Conservation (phyloP, 2,329 filamentous ascomycete genomes). For the Fusarium sp. region DNA sequence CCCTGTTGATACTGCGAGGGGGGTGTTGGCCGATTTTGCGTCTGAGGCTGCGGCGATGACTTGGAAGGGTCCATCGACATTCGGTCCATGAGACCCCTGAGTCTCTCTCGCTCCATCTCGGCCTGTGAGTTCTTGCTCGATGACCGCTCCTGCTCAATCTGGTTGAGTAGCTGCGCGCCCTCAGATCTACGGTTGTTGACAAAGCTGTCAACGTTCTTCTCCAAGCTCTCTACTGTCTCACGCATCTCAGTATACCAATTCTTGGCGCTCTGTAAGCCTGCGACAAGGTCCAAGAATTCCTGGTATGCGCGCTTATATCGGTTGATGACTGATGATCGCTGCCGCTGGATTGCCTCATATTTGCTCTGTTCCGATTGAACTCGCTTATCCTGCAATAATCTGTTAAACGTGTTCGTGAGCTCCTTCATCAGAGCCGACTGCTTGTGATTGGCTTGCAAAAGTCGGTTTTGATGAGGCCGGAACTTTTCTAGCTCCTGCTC, state of each 20-base stretch:
- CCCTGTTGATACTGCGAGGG: slow-evolving; percentile 36
- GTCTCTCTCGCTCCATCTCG: slow-evolving; percentile 85
- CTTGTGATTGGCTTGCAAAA: slow-evolving; percentile 94
- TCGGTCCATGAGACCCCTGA: slow-evolving; percentile 91
- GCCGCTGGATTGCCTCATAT: slow-evolving; percentile 87
- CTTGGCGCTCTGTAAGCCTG: slow-evolving; percentile 87
- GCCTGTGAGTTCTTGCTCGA: slow-evolving; percentile 69
- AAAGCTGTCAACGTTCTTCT: slow-evolving; percentile 97
- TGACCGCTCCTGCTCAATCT: slow-evolving; percentile 83
- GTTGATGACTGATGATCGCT: slow-evolving; percentile 81
- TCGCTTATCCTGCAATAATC: slow-evolving; percentile 90
- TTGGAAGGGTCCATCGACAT: slow-evolving; percentile 82
- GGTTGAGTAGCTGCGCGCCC: slow-evolving; percentile 85
- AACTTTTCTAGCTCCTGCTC: slow-evolving; percentile 98
- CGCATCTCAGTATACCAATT: slow-evolving; percentile 96
- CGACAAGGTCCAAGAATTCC: slow-evolving; percentile 88
- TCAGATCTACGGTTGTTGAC: slow-evolving; percentile 94
- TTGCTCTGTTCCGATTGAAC: slow-evolving; percentile 94
- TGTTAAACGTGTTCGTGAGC: slow-evolving; percentile 85
- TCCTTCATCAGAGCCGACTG: slow-evolving; percentile 96
- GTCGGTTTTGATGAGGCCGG: slow-evolving; percentile 86
- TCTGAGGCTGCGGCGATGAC: slow-evolving; percentile 52
- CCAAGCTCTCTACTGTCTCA: slow-evolving; percentile 88
- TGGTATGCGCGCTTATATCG: slow-evolving; percentile 93
- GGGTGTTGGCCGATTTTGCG: slow-evolving; percentile 40